Evolutionary conservation across 129 eudicot genomes (phyloP), one percentile per base, ranked within the genome.

Genomic region (Centella asiatica): DNA sequence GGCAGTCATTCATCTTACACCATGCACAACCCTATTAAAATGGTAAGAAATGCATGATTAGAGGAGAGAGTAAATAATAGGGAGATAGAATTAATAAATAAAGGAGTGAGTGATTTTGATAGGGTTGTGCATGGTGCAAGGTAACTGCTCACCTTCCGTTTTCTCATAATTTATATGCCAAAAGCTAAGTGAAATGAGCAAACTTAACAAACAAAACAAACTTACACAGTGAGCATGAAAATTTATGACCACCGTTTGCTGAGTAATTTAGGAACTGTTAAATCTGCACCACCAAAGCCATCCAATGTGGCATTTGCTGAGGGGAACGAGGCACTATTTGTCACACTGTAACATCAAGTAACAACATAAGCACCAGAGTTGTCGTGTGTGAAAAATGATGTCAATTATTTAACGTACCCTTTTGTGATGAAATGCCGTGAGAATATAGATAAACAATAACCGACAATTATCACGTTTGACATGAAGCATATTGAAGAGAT

Each of bases 311-410:
- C 85, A 46, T 74, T 74, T 10, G 94, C 95, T 57, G 89, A 78
- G 48, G 83, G 87, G 74, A 86, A 90, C 72, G 80, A 94, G 0
- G 97, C 95, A 70, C 95, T 83, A 9, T 85, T 66, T 42, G 97
- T 90, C 64, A 75, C 63, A 33, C 97, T 90, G 68, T 65, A 25
- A 63, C 59, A 40, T 15, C 39, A 26, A 14, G 13, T 10, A 37
- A 50, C 52, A 24, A 15, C 5, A 54, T 5, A 14, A 33, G 53
- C 63, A 51, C 27, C 6, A 20, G 14, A 47, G 9, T n/a, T n/a
- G n/a, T n/a, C n/a, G n/a, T n/a, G n/a, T n/a, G 42, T 0, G 0
- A 37, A 32, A 49, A 2, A 22, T 7, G 4, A 31, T 32, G 31
- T 57, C 40, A 32, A 28, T 33, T 33, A 29, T 32, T n/a, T 4